phyloP scores from a whole-genome alignment of 306 rosid genomes.

The Fagus crenata region DNA sequence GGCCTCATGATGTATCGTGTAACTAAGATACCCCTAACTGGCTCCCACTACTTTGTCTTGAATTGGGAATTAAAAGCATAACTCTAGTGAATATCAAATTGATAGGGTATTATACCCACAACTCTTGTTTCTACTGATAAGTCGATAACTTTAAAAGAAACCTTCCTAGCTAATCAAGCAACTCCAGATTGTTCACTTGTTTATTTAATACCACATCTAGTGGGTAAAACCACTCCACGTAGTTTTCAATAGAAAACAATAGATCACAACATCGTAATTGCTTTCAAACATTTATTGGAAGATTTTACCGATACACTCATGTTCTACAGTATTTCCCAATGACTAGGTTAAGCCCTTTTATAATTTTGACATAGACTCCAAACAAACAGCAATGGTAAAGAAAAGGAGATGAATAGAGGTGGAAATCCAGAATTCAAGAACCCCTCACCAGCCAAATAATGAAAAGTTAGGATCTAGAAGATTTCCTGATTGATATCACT shows the following conservation, averaged over 20 bases:
- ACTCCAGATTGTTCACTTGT: neutral
- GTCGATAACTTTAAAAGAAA: neutral
- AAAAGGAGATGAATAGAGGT: neutral
- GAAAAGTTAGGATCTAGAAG: neutral
- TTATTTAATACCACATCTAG: neutral
- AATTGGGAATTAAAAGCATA: neutral
- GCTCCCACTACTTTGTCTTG: neutral
- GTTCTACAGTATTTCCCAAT: neutral
- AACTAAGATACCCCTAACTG: neutral
- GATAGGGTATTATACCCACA: neutral
- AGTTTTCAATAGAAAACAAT: neutral
- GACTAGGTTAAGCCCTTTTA: neutral
- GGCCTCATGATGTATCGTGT: neutral
- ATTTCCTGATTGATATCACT: neutral
- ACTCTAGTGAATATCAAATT: neutral
- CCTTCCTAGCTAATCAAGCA: neutral
- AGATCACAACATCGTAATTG: neutral
- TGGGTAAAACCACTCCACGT: neutral
- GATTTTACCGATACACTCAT: neutral
- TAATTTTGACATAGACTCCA: neutral
- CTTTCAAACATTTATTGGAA: neutral
- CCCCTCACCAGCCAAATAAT: neutral
- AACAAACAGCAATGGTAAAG: neutral
- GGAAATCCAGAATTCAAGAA: neutral
- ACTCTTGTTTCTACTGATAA: neutral